Base-by-base conservation (phyloP, 257 asterid species). In the Penstemon eatonii region DNA sequence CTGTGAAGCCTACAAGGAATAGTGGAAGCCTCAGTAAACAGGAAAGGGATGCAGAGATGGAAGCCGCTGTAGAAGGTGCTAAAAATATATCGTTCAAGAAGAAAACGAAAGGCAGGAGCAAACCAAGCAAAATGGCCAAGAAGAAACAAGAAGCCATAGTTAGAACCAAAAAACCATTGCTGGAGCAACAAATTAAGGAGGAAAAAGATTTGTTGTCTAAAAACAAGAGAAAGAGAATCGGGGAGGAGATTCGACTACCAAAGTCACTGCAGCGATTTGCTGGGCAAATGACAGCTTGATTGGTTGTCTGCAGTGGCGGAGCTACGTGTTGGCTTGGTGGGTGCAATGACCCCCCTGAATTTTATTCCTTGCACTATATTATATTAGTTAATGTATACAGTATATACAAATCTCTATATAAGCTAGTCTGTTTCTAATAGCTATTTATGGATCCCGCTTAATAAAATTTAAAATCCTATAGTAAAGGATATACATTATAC, bases 91-190 rank as follows among this genome's bases (percentile, higher is more conserved):
- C 72, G 3, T 1, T 86, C 39, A 87, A 89, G 83, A 94, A 91
- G 84, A 94, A 89, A 72, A 94, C 97, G 0, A 90, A 91, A 73
- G 99, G 97, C 36, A 82, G 96, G 82, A 91, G 85, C 76, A 94
- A 91, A 73, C 88, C 99, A 0, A 88, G 96, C 66, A 90, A 80
- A 69, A 54, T 71, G 54, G 89, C 96, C 0, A 86, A 74, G 83
- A 94, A 87, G 89, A 87, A 89, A 80, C 75, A 83, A 78, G 91
- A 87, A 67, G 89, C 83, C 7, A 75, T 91, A n/a, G 79, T 69
- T 66, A 83, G 74, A 11, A 96, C 91, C 42, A 94, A 87, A 86
- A 89, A 75, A 54, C 79, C 87, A 13, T 79, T 86, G 78, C 36
- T 85, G 81, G 88, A 84, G 73, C 80, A 71, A 55, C 74, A 74